Conservation (phyloP, 2,329 filamentous ascomycete genomes). For the Talaromyces amestolkiae region DNA sequence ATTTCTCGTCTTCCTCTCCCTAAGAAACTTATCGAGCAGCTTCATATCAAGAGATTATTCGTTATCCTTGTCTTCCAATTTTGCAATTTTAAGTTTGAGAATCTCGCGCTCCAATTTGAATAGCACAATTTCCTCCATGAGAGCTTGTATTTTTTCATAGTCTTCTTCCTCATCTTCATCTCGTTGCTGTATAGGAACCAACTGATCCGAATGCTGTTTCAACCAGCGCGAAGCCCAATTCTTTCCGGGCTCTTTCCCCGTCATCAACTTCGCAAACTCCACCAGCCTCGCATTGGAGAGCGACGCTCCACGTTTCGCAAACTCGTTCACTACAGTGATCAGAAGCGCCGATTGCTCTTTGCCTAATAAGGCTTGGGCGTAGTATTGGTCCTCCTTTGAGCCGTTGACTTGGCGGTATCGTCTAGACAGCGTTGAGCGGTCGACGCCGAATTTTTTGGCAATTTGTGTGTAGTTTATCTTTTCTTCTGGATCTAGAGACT, state of each 20-base stretch:
- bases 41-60: background rate
- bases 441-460: background rate
- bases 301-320: background rate
- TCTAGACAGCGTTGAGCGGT: background rate
- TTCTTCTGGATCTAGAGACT: background rate
- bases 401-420: background rate
- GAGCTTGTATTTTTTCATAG: background rate
- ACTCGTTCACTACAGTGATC: background rate
- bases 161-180: background rate
- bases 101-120: background rate
- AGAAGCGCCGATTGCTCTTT: background rate
- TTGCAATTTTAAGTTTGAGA: background rate
- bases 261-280: background rate
- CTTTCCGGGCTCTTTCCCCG: background rate
- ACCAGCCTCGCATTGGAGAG: background rate
- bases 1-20: background rate
- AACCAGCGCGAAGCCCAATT: slow-evolving; percentile 2
- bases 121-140: background rate
- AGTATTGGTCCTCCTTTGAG: slow-evolving; percentile 2
- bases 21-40: background rate
- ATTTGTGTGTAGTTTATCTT: background rate
- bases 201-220: background rate
- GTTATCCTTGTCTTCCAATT: background rate
- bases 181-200: background rate
- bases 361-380: background rate